Conservation (phyloP, 257 asterid species). For the Oldenlandia corymbosa region DNA sequence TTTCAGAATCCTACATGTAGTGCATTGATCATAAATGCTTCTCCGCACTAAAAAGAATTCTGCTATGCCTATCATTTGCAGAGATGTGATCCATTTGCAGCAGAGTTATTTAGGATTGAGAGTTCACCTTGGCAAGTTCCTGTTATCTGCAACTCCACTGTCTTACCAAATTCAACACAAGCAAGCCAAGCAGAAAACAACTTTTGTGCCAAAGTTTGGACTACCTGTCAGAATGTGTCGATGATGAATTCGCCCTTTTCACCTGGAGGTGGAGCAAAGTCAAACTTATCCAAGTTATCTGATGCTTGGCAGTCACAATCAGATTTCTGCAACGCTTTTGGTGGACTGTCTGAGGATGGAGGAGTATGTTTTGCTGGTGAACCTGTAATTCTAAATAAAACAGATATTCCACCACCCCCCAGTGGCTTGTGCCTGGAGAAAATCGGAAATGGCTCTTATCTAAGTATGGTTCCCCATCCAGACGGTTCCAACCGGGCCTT, state of each 20-base stretch:
- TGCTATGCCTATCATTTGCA: conserved; percentile 29
- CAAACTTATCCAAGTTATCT: conserved; percentile 47
- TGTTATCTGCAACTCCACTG: conserved; percentile 66
- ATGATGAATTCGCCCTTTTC: conserved; percentile 62
- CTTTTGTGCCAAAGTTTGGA: conserved; percentile 79
- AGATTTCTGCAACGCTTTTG: conserved; percentile 69
- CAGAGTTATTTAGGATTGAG: conserved; percentile 47
- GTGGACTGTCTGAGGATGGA: conserved; percentile 52
- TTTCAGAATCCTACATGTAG: neutral
- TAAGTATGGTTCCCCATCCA: conserved; percentile 76
- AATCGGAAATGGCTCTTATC: conserved; percentile 66
- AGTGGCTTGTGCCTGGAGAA: conserved; percentile 83
- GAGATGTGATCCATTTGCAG: conserved; percentile 89
- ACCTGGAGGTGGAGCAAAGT: conserved; percentile 35
- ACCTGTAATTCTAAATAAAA: conserved; percentile 39
- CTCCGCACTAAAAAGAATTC: too few relatives aligned
- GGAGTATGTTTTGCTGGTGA: conserved; percentile 57
- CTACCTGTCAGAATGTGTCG: conserved; percentile 57
- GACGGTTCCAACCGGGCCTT: conserved; percentile 83
- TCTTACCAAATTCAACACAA: conserved; percentile 44
- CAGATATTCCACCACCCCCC: conserved; percentile 42
- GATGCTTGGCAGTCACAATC: conserved; percentile 66
- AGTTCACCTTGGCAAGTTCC: conserved; percentile 55
- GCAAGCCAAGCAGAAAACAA: conserved; percentile 32
- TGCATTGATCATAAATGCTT: too few relatives aligned